Percentiles rank a stretch among this genome's conserved stretches.
These are phyloP conservation scores for Oldenlandia corymbosa DNA, from an alignment of 257 asterid genomes.

Conservation along the genomic window DNA sequence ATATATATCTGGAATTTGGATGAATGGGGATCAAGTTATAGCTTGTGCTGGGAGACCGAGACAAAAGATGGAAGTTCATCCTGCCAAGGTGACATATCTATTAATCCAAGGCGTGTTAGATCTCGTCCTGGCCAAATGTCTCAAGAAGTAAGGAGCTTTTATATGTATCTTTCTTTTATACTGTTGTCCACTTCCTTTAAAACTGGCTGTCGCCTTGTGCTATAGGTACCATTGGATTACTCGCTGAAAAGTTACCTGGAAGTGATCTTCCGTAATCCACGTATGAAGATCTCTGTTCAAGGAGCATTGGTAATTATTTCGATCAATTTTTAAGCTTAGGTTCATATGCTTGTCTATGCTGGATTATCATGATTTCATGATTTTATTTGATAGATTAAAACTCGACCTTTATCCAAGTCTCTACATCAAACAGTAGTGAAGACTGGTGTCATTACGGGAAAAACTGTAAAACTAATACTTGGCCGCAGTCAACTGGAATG, in stretches of 20 bases:
- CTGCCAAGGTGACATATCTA: constrained; percentile 60
- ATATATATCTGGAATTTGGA: constrained; percentile 74
- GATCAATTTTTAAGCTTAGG: constrained; percentile 1
- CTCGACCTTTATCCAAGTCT: constrained; percentile 65
- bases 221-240: constrained; percentile 76
- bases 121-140: constrained; percentile 80
- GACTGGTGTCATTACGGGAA: constrained; percentile 46
- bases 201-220: constrained; percentile 6
- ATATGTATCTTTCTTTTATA: constrained; percentile 8
- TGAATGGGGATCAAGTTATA: constrained; percentile 66
- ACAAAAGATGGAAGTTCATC: constrained; percentile 63
- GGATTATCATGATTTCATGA: not conserved
- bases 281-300: constrained; percentile 75
- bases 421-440: constrained; percentile 49
- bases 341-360: not conserved
- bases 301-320: constrained; percentile 47
- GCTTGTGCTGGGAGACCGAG: constrained; percentile 58
- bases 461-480: constrained; percentile 47
- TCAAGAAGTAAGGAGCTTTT: constrained; percentile 27
- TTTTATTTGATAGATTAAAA: constrained; percentile 41
- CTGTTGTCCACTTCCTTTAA: not conserved
- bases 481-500: constrained; percentile 69
- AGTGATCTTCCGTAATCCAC: constrained; percentile 75
- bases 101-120: constrained; percentile 59
- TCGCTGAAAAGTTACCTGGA: constrained; percentile 66